Conservation (phyloP, 2,329 filamentous ascomycete genomes). For the Colletotrichum destructivum region DNA sequence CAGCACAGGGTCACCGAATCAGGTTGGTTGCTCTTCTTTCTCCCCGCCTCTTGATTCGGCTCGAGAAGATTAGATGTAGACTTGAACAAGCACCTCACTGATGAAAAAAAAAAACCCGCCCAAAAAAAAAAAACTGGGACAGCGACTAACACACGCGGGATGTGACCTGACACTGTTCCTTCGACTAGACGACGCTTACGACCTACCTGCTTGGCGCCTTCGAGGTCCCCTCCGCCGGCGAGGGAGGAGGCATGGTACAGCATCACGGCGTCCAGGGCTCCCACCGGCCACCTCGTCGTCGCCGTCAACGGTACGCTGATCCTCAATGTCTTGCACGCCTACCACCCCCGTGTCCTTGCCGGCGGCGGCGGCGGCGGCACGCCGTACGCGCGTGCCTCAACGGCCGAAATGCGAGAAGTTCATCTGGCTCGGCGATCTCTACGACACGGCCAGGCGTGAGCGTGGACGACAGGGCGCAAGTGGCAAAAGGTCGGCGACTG, state of each 20-base stretch:
- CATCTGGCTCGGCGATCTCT: constrained; percentile 73
- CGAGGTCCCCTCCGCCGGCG: constrained; percentile 46
- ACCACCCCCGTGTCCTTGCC: constrained; percentile 40
- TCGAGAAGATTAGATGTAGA: not conserved
- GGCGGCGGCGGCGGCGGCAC: not conserved
- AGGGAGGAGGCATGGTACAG: constrained; percentile 55
- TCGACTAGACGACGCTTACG: constrained; percentile 51
- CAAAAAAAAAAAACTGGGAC: no score
- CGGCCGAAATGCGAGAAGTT: constrained; percentile 71
- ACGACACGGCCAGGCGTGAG: constrained; percentile 54
- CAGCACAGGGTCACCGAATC: rapidly evolving
- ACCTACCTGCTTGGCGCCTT: constrained; percentile 48
- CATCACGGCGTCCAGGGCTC: constrained; percentile 51
- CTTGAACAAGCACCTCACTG: not conserved
- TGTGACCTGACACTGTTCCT: not conserved
- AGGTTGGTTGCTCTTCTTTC: no score
- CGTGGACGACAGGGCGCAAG: constrained; percentile 37
- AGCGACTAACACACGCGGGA: constrained; percentile 2
- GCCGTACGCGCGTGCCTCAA: constrained; percentile 7
- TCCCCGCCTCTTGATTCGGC: constrained; percentile 4
- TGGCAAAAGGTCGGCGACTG: constrained; percentile 39
- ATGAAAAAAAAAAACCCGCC: no score
- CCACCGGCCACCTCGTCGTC: constrained; percentile 48
- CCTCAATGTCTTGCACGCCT: constrained; percentile 38
- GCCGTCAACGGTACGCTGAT: constrained; percentile 47